These are phyloP conservation scores for Stevia rebaudiana DNA, from an alignment of 140 eudicot species.

Conservation along the genomic window DNA sequence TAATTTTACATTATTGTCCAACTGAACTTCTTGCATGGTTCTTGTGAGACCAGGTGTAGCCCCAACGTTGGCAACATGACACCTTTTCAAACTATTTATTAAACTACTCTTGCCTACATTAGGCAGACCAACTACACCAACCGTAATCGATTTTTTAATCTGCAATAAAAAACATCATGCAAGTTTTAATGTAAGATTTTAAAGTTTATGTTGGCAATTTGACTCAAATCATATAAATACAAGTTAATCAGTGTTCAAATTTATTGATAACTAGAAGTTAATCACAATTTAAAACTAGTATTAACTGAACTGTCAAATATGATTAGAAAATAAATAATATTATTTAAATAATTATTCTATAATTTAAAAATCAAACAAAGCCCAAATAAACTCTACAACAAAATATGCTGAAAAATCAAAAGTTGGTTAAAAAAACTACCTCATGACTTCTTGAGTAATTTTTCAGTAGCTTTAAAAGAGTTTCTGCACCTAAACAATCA, in stretches of 20 bases:
- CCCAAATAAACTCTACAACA: not conserved
- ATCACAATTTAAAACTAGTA: not conserved
- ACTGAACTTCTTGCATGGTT: constrained; percentile 91
- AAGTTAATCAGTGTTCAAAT: not conserved
- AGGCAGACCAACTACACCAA: constrained; percentile 88
- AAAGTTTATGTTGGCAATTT: not conserved
- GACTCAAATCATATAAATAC: not conserved
- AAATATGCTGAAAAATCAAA: not conserved
- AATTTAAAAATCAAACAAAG: not conserved
- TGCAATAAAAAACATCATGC: constrained; percentile 25
- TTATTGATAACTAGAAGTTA: not conserved
- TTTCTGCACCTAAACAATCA: constrained; percentile 92
- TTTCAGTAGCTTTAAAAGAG: constrained; percentile 71
- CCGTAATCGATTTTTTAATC: constrained; percentile 80
- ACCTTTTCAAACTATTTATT: constrained; percentile 90
- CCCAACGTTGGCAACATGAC: constrained; percentile 83
- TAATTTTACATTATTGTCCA: constrained; percentile 78
- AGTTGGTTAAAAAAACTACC: constrained; percentile 23
- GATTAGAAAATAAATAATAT: not conserved
- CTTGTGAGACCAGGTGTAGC: constrained; percentile 96
- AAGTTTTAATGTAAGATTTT: not conserved
- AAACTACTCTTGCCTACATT: constrained; percentile 98
- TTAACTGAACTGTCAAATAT: not conserved
- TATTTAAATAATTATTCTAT: not conserved
- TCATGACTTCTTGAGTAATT: constrained; percentile 89